phyloP scores from a whole-genome alignment of 495 filamentous ascomycete species.

The Talaromyces thailandensis region DNA sequence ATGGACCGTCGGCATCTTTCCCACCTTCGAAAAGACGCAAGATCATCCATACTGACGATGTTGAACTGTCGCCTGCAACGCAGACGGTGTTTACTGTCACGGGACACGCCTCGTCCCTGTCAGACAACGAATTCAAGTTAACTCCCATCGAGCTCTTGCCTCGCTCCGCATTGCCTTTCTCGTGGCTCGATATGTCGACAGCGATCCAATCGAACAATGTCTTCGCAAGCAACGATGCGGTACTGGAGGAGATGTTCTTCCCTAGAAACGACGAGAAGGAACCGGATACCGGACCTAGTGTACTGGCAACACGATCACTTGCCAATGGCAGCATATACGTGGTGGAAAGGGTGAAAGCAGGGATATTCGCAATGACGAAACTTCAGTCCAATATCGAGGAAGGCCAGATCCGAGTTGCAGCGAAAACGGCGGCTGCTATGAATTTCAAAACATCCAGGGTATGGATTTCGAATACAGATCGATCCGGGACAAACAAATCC shows the following conservation, averaged over 20 bases:
- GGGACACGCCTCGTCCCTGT: conserved; percentile 49
- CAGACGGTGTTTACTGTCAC: conserved; percentile 2
- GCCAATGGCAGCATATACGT: conserved; percentile 53
- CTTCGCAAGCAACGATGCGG: conserved; percentile 52
- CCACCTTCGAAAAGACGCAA: conserved; percentile 29
- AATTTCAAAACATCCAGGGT: background rate
- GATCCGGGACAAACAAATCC: conserved; percentile 22
- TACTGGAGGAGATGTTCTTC: conserved; percentile 38
- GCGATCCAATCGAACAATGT: conserved; percentile 41
- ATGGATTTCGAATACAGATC: conserved; percentile 26
- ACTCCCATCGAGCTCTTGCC: conserved; percentile 53
- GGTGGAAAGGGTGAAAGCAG: conserved; percentile 58
- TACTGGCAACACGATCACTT: conserved; percentile 60
- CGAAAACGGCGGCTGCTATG: conserved; percentile 15
- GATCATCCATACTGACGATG: conserved; percentile 12
- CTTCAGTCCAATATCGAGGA: conserved; percentile 54
- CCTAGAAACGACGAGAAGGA: conserved; percentile 21
- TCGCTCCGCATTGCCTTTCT: conserved; percentile 49
- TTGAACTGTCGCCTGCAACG: background rate
- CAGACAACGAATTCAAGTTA: conserved; percentile 49
- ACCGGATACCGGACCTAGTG: conserved; percentile 17
- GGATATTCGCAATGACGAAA: conserved; percentile 63
- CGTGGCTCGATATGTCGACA: conserved; percentile 48
- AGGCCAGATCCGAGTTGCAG: conserved; percentile 23
- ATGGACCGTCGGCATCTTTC: conserved; percentile 9